Evolutionary conservation across 139 green algal species (phyloP), one percentile per base, ranked within the genome.

Genomic region (Chlorella sp.): DNA sequence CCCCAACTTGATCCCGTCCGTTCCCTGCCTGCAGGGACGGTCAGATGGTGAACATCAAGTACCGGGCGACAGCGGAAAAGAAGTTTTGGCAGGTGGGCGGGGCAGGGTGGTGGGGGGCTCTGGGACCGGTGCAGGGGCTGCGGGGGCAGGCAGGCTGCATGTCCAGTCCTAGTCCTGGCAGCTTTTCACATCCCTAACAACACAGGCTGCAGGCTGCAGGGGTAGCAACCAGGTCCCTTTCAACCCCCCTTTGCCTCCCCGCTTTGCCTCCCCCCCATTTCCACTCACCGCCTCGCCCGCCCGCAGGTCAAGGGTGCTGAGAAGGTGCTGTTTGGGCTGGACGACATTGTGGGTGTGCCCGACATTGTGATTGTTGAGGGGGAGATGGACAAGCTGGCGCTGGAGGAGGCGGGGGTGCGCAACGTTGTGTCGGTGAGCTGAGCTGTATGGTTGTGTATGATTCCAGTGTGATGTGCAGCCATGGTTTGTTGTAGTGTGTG

Each of bases 341-440:
- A 99, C 85, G 95, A 98, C 88, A 86, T 97, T n/a, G 91, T 91
- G 82, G 91, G 84, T 3, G 36, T 81, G 3, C 21, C 57, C 26
- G 92, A 96, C 24, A 86, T 98, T 39, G 92, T 98, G 80, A 94
- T 98, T 71, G 97, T 98, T 73, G 97, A 99, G 90, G 97, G 97
- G 18, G 97, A 99, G 93, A 96, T 99, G 92, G 97, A 99, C 93
- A 98, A 98, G 90, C 92, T 99, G 80, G 92, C 96, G 15, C 81
- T 99, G 61, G 93, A 97, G 73, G 92, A 96, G 91, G 94, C 92
- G n/a, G 96, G 97, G 48, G 91, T 97, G 83, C 86, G 37, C 53
- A 96, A 97, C 84, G 96, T 96, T 81, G 94, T 98, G 32, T 95
- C 89, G 30, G 95, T 96, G 81, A 85, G 86, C 34, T 0, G 32